These are phyloP conservation scores for Hirsutella rhossiliensis DNA, from an alignment of 2,329 filamentous ascomycete genomes.

Conservation along the genomic window DNA sequence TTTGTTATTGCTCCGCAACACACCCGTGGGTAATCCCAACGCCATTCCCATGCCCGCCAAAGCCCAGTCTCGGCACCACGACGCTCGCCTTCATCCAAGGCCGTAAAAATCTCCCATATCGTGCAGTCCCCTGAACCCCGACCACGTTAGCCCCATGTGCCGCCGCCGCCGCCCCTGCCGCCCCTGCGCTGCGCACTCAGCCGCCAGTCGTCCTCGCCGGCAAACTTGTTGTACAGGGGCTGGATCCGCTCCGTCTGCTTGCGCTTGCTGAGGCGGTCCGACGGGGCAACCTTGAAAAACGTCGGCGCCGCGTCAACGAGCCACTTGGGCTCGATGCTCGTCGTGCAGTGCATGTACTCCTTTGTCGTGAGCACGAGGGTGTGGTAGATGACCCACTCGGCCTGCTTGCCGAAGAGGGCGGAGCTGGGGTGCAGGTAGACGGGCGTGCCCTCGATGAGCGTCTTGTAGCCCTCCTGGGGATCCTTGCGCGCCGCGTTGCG, in stretches of 20 bases:
- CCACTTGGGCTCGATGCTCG: conserved; percentile 85
- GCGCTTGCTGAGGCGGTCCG: conserved; percentile 75
- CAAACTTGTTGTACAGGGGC: conserved; percentile 87
- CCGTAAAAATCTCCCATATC: too few relatives aligned
- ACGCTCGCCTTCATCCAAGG: too few relatives aligned
- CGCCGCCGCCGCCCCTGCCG: conserved; percentile 72
- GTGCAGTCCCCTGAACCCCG: too few relatives aligned
- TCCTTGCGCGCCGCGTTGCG: conserved; percentile 90
- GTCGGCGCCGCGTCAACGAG: conserved; percentile 94
- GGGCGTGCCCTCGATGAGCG: conserved; percentile 84
- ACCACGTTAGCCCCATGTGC: conserved; percentile 72
- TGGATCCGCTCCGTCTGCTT: conserved; percentile 93
- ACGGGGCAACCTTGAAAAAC: conserved; percentile 94
- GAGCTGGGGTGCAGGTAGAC: conserved; percentile 91
- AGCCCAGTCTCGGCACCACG: too few relatives aligned
- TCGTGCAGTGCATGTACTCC: conserved; percentile 97
- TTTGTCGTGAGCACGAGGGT: conserved; percentile 84
- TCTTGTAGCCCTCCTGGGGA: conserved; percentile 94
- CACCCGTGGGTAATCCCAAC: too few relatives aligned
- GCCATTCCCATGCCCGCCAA: too few relatives aligned
- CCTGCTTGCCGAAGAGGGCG: conserved; percentile 86
- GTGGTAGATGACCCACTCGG: conserved; percentile 94
- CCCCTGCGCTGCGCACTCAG: conserved; percentile 77
- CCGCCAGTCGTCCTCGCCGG: conserved; percentile 89
- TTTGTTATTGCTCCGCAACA: too few relatives aligned